phyloP scores from a whole-genome alignment of 164 flowering plant species.

The Piper betle region DNA sequence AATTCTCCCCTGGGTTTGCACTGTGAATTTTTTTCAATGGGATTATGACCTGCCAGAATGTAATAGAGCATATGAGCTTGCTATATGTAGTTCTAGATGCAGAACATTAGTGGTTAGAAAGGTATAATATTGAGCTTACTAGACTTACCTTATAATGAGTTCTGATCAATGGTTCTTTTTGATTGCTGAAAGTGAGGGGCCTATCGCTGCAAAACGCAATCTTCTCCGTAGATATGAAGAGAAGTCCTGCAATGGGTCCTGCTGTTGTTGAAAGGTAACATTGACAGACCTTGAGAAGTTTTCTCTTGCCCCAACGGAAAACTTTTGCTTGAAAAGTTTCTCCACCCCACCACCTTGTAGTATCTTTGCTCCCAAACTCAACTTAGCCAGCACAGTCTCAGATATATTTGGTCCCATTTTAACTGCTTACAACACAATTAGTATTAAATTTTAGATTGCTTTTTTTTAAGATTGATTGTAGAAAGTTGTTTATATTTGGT shows the following conservation, averaged over 20 bases:
- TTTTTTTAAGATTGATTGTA: no score
- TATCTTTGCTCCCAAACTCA: conserved; percentile 35
- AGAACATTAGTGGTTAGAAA: no score
- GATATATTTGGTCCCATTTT: conserved; percentile 29
- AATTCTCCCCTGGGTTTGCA: conserved; percentile 24
- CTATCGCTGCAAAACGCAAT: conserved; percentile 40
- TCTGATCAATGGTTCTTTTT: conserved; percentile 19
- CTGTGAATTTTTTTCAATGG: conserved; percentile 27
- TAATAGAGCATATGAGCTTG: background rate
- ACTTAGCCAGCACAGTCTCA: conserved; percentile 33
- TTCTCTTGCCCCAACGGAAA: conserved; percentile 26
- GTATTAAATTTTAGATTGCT: background rate
- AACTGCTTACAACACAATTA: conserved; percentile 16
- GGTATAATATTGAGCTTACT: background rate
- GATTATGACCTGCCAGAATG: conserved; percentile 26
- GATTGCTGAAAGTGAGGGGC: conserved; percentile 21
- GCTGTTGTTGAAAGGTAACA: conserved; percentile 45
- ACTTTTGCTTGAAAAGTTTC: conserved; percentile 24
- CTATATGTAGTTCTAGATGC: no score
- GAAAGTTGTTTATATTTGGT: no score
- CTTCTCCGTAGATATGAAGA: conserved; percentile 35
- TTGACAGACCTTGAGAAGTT: conserved; percentile 31
- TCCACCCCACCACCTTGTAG: conserved; percentile 32
- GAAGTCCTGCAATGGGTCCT: conserved; percentile 47
- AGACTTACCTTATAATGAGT: conserved; percentile 34